Evolutionary conservation across 768 basidiomycete genomes (phyloP).

Genomic region (Tylopilus rubrobrunneus): DNA sequence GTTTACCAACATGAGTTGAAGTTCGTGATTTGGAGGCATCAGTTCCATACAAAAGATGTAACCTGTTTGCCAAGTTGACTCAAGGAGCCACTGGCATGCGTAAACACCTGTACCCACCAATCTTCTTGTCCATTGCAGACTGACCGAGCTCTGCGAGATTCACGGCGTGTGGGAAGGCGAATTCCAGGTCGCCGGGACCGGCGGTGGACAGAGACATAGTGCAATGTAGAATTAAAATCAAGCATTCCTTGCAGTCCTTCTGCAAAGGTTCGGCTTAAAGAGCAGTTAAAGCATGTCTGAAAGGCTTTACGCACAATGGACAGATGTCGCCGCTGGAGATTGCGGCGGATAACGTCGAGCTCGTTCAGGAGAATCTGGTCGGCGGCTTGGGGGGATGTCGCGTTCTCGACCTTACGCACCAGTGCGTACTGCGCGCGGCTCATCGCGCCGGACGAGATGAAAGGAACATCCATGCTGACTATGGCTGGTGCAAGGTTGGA

Average conservation of each 20-base stretch:
- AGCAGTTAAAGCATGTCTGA: background rate
- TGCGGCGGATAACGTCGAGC: constrained; percentile 51
- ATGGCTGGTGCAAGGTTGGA: background rate
- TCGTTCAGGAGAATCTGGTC: constrained; percentile 61
- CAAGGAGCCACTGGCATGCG: background rate
- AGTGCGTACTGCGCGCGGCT: constrained; percentile 73
- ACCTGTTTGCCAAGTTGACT: constrained; percentile 39
- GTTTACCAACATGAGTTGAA: constrained; percentile 82
- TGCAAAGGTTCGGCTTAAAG: constrained; percentile 26
- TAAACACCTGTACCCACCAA: constrained; percentile 41
- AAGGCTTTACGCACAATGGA: constrained; percentile 47
- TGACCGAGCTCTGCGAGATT: constrained; percentile 70
- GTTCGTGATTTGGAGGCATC: constrained; percentile 65
- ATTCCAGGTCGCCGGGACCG: constrained; percentile 49
- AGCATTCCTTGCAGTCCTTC: constrained; percentile 61
- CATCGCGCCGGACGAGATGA: constrained; percentile 72
- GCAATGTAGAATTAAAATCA: constrained; percentile 72
- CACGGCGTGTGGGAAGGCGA: constrained; percentile 73
- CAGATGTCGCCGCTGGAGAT: constrained; percentile 46
- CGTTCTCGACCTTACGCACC: constrained; percentile 68
- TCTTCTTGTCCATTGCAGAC: constrained; percentile 59
- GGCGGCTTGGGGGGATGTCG: constrained; percentile 50
- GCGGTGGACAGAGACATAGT: constrained; percentile 45
- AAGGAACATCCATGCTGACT: constrained; percentile 71
- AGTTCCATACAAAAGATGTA: constrained; percentile 75